Percentiles rank a stretch among this genome's conserved stretches.
These are phyloP conservation scores for Penicillium ochrochloron DNA, from an alignment of 495 filamentous ascomycete genomes.

Conservation along the genomic window DNA sequence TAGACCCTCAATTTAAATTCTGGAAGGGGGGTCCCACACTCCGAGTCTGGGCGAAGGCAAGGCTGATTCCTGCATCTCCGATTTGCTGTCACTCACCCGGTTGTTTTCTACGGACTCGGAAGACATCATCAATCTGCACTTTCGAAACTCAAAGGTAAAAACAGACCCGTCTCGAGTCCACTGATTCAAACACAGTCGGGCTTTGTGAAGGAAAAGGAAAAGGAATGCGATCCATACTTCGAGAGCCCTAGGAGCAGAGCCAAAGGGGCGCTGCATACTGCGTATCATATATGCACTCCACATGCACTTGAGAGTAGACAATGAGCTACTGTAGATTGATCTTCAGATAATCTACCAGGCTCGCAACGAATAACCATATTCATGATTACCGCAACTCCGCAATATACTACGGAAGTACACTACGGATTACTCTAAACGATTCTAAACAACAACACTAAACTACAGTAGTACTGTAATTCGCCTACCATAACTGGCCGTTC, in stretches of 20 bases:
- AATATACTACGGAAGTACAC: not conserved
- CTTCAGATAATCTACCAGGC: not conserved
- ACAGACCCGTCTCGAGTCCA: not conserved
- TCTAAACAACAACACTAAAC: too few relatives aligned
- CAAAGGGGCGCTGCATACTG: not conserved
- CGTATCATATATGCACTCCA: constrained; percentile 1
- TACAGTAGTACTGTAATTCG: too few relatives aligned
- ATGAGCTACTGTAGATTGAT: not conserved
- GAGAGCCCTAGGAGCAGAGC: not conserved
- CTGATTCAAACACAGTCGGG: not conserved
- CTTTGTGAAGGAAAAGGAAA: not conserved
- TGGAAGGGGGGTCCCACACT: not conserved
- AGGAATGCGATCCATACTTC: not conserved
- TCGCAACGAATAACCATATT: not conserved
- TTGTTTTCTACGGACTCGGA: not conserved
- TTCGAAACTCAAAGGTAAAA: not conserved
- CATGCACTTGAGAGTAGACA: not conserved
- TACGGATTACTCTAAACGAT: too few relatives aligned
- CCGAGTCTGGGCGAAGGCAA: constrained; percentile 2
- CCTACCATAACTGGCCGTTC: not conserved
- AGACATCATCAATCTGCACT: not conserved
- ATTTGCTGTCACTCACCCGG: constrained; percentile 21
- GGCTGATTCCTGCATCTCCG: constrained; percentile 26
- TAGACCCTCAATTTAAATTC: not conserved
- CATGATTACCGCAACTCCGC: not conserved